Evolutionary conservation across 1,284 basidiomycete species (phyloP).

Genomic region (Hemileia vastatrix): DNA sequence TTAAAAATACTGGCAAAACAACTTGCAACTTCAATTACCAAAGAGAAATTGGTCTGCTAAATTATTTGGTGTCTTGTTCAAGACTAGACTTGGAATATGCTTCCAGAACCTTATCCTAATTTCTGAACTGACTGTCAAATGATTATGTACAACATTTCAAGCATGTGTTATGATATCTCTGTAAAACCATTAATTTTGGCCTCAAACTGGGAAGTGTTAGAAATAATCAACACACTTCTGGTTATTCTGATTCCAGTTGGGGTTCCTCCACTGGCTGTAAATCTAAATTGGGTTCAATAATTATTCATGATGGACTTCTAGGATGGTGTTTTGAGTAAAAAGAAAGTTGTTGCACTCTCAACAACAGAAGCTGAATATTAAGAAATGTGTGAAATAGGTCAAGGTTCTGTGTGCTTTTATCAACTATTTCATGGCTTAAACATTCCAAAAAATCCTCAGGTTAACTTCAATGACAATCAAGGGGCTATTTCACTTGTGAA

Average conservation of each 20-base stretch:
- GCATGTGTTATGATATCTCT: background rate
- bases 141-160: background rate
- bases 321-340: too few species aligned
- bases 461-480: too few species aligned
- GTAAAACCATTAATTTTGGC: background rate
- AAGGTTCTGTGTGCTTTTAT: background rate
- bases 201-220: background rate
- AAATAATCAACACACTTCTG: background rate
- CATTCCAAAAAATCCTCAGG: too few species aligned
- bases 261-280: too few species aligned
- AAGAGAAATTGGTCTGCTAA: background rate
- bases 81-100: slow-evolving; percentile 2
- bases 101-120: background rate
- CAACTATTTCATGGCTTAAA: too few species aligned
- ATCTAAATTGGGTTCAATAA: too few species aligned
- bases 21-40: slow-evolving; percentile 4
- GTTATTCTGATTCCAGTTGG: too few species aligned
- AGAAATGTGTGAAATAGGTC: slow-evolving; percentile 1
- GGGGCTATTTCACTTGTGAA: background rate
- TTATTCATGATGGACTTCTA: too few species aligned
- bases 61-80: slow-evolving; percentile 9
- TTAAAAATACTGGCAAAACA: too few species aligned
- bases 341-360: too few species aligned
- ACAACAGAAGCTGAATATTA: too few species aligned
- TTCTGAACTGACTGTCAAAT: background rate